Evolutionary conservation across 306 rosid genomes (phyloP).

Genomic region (Medicago lupulina): DNA sequence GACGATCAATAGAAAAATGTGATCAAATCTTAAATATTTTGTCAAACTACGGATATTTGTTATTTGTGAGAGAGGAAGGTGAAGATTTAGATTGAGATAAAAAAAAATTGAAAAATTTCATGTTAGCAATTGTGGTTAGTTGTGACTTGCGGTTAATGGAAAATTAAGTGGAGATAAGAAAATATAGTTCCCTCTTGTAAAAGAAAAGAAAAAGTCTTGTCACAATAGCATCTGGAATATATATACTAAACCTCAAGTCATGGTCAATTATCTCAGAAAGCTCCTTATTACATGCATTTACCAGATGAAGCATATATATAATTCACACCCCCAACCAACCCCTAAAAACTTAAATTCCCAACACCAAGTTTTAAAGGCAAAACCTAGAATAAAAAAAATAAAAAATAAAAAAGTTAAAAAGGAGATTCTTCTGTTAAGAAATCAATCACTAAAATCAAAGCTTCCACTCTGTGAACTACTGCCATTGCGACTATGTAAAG

Average conservation of each 20-base stretch:
- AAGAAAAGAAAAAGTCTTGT: not conserved
- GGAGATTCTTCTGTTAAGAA: constrained; percentile 17
- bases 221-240: constrained; percentile 28
- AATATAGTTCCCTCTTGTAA: not conserved
- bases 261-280: constrained; percentile 2
- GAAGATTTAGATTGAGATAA: too few species aligned
- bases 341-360: constrained; percentile 11
- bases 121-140: not conserved
- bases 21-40: too few species aligned
- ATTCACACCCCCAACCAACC: not conserved
- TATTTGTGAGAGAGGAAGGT: too few species aligned
- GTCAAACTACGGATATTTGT: too few species aligned
- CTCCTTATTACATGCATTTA: constrained; percentile 32
- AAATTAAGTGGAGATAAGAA: not conserved
- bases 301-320: constrained; percentile 24
- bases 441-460: constrained; percentile 79
- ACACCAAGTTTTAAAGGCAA: constrained; percentile 21
- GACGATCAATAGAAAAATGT: too few species aligned
- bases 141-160: not conserved
- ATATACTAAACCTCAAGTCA: constrained; percentile 20
- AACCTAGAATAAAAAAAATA: not conserved
- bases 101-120: not conserved
- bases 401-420: constrained; percentile 7
- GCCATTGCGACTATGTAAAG: constrained; percentile 76
- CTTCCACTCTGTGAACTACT: constrained; percentile 91